Base-by-base conservation (phyloP, 495 filamentous ascomycete genomes). In the Hypoxylon intermedium region DNA sequence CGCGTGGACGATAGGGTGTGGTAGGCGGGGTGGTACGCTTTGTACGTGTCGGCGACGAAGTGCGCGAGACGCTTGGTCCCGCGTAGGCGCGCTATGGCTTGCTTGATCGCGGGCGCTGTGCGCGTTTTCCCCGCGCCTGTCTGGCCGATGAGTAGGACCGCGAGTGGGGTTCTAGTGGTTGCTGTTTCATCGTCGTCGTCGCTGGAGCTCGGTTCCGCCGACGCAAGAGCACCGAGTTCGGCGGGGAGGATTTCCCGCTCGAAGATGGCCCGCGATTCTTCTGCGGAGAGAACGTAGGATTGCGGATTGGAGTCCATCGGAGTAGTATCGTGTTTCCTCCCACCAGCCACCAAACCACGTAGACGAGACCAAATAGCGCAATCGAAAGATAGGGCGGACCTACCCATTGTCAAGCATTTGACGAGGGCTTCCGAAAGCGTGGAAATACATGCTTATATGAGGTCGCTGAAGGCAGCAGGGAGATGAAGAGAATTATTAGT, bases 21-120 rank as follows among this genome's bases (percentile, higher is more conserved):
- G 64, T 74, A 75, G 26, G 49, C 20, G 0, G 75, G 75, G 62
- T 77, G 75, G 63, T 74, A 72, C n/a, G 72, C 71, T 45, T 77
- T 77, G 73, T 75, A 77, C 9, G 70, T 72, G 72, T 77, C 75
- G 26, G 75, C 74, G 47, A 76, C 71, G 47, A 77, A 67, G 64
- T 77, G 75, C 2, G 65, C 63, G 43, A 54, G 50, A 19, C 58
- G 62, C 0, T 19, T 0, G 6, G 9, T 31, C 26, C 58, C 37
- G 40, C 53, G 50, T 6, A 28, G 13, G 9, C 19, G 36, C 41
- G 34, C 13, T 23, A 77, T 24, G 53, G 70, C 57, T 15, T 18
- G 2, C 28, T 53, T 52, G 42, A 77, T 51, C 15, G 48, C 50
- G 5, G 74, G 75, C 6, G 73, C 69, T 0, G 70, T 58, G 42